Conservation (phyloP, 306 rosid genomes). For the Acacia confusa region DNA sequence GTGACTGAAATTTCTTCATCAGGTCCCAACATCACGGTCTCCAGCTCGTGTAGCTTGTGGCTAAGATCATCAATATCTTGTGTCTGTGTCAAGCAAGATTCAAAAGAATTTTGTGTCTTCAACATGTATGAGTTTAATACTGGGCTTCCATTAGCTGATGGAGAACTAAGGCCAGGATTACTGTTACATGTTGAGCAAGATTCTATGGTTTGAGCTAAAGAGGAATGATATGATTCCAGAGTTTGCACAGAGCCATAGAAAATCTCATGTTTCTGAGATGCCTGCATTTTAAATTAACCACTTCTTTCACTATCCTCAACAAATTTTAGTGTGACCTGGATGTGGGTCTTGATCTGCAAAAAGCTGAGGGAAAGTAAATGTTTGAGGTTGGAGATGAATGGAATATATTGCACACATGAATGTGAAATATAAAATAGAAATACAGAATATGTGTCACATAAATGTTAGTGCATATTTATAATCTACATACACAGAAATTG, state of each 20-base stretch:
- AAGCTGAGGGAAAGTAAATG: neutral
- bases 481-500: neutral
- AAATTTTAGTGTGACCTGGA: neutral
- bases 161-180: constrained; percentile 48
- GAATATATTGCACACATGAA: constrained; percentile 3
- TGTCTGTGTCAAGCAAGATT: constrained; percentile 57
- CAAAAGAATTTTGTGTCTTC: constrained; percentile 45
- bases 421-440: too few species aligned
- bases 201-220: constrained; percentile 43
- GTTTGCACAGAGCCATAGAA: constrained; percentile 49
- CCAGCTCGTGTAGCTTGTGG: constrained; percentile 82
- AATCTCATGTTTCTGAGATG: constrained; percentile 48
- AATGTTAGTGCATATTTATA: neutral
- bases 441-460: too few species aligned
- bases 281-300: constrained; percentile 43
- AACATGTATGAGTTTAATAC: constrained; percentile 24
- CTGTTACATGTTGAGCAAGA: constrained; percentile 50
- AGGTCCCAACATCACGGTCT: constrained; percentile 75
- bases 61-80: constrained; percentile 56
- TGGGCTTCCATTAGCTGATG: constrained; percentile 59
- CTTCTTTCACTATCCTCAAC: constrained; percentile 19
- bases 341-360: constrained; percentile 41
- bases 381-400: neutral
- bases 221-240: constrained; percentile 43
- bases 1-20: constrained; percentile 52